Evolutionary conservation across 2,329 filamentous ascomycete species (phyloP).

Genomic region (Cryphonectria nitschkei): DNA sequence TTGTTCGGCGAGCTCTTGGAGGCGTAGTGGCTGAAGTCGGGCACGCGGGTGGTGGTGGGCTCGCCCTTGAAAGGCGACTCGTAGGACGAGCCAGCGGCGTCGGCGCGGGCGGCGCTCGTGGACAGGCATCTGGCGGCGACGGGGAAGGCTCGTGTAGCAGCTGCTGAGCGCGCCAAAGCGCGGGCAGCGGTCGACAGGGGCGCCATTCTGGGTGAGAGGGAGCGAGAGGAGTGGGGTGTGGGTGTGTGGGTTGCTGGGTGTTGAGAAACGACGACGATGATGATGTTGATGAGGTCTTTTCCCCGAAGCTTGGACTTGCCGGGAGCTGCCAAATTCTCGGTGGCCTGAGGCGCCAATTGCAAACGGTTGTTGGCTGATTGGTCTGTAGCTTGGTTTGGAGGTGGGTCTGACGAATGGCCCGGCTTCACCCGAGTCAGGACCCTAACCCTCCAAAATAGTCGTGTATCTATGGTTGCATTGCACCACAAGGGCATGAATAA

Average conservation of each 20-base stretch:
- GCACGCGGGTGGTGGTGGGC: conserved; percentile 69
- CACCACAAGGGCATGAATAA: background rate
- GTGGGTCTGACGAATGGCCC: conserved; percentile 10
- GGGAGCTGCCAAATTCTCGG: conserved; percentile 29
- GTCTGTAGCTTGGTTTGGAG: conserved; percentile 13
- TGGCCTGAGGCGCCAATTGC: conserved; percentile 30
- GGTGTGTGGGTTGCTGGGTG: conserved; percentile 30
- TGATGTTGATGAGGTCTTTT: conserved; percentile 53
- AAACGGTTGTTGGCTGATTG: conserved; percentile 27
- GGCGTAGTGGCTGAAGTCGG: conserved; percentile 87
- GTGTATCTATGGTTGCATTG: too few relatives aligned
- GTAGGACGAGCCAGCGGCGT: conserved; percentile 52
- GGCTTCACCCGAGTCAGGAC: background rate
- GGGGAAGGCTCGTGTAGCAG: conserved; percentile 42
- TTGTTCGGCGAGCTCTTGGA: conserved; percentile 67
- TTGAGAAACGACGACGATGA: conserved; percentile 37
- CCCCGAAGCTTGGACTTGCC: conserved; percentile 33
- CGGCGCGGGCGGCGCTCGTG: conserved; percentile 55
- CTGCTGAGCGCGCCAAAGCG: conserved; percentile 63
- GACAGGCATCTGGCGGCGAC: conserved; percentile 58
- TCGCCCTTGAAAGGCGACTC: conserved; percentile 68
- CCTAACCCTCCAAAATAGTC: background rate
- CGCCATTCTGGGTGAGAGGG: conserved; percentile 57
- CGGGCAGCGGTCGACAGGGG: conserved; percentile 70
- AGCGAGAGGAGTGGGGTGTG: conserved; percentile 36